These are phyloP conservation scores for Colletotrichum viniferum DNA, from an alignment of 2,329 filamentous ascomycete species.

Conservation along the genomic window DNA sequence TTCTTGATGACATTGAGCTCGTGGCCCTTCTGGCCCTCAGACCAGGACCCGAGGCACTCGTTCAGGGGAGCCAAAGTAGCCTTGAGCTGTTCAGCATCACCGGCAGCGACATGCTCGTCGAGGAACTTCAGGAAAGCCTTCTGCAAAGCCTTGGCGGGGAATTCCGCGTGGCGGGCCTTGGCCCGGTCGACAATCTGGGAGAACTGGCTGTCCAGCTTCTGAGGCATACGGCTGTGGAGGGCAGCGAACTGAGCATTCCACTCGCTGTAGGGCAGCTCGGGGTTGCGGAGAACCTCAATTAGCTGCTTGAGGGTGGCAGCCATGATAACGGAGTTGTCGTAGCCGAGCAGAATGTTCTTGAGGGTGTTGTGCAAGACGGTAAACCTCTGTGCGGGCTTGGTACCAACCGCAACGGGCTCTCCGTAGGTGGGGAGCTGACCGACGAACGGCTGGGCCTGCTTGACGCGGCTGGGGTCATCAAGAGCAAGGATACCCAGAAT, in stretches of 20 bases:
- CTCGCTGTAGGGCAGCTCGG: conserved; percentile 92
- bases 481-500: conserved; percentile 97
- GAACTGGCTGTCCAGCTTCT: conserved; percentile 85
- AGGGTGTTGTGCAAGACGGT: conserved; percentile 77
- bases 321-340: conserved; percentile 98
- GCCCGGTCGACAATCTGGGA: conserved; percentile 86
- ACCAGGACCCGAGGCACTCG: conserved; percentile 79
- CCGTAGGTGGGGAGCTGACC: conserved; percentile 89
- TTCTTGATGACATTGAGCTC: conserved; percentile 83
- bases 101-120: conserved; percentile 78
- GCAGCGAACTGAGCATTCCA: conserved; percentile 97
- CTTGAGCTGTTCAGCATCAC: conserved; percentile 76
- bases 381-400: conserved; percentile 90
- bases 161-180: conserved; percentile 78
- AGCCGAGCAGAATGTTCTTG: conserved; percentile 87
- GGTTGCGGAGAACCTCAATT: conserved; percentile 86
- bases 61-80: conserved; percentile 75
- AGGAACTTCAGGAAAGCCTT: conserved; percentile 89
- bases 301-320: conserved; percentile 82
- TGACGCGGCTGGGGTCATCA: conserved; percentile 94
- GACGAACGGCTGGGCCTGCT: conserved; percentile 93
- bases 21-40: conserved; percentile 87
- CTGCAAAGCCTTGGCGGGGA: conserved; percentile 85
- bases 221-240: conserved; percentile 95
- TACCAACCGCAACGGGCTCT: conserved; percentile 84